Evolutionary conservation across 2,329 filamentous ascomycete species (phyloP).

Genomic region (Fusarium drepaniforme): DNA sequence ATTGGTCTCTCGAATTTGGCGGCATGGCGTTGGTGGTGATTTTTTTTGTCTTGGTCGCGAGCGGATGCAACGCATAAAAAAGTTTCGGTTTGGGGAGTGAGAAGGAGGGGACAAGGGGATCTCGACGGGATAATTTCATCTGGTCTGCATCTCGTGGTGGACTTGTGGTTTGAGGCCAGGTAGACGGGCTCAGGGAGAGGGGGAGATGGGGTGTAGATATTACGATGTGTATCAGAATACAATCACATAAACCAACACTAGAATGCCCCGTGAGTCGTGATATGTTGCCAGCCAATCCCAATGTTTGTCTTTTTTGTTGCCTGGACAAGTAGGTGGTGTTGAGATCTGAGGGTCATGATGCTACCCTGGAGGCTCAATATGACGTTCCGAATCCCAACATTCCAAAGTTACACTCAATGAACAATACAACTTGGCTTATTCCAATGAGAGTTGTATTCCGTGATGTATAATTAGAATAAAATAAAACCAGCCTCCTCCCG

Average conservation of each 20-base stretch:
- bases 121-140: background rate
- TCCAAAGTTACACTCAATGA: background rate
- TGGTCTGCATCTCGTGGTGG: background rate
- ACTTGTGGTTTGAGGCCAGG: background rate
- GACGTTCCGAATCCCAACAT: background rate
- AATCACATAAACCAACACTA: background rate
- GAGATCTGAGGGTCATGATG: background rate
- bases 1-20: slow-evolving; percentile 41
- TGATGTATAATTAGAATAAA: background rate
- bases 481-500: background rate
- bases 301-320: background rate
- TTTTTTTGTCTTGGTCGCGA: slow-evolving; percentile 36
- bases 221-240: slow-evolving; percentile 14
- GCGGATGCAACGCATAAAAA: slow-evolving; percentile 19
- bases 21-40: slow-evolving; percentile 46
- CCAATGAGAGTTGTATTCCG: background rate
- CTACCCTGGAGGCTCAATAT: background rate
- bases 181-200: background rate
- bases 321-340: background rate
- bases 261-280: background rate
- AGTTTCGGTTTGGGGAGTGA: slow-evolving; percentile 2
- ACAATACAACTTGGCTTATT: background rate
- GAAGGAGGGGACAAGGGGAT: background rate
- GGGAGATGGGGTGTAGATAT: slow-evolving; percentile 14
- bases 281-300: background rate